phyloP scores from a whole-genome alignment of 768 basidiomycete genomes.

The Trametes maxima region DNA sequence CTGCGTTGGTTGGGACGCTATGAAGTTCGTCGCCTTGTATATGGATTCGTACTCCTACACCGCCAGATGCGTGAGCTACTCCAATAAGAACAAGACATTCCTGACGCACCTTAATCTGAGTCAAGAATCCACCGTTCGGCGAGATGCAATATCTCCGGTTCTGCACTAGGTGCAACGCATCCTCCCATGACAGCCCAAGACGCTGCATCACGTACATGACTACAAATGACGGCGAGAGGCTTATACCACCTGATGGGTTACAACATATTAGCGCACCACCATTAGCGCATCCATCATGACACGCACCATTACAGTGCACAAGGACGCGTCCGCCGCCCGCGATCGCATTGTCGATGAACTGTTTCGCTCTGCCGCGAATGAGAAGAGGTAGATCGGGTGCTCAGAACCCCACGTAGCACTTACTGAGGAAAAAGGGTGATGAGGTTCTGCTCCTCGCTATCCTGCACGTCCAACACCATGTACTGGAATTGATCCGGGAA shows the following conservation, averaged over 20 bases:
- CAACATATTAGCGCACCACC: background rate
- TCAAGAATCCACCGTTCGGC: constrained; percentile 88
- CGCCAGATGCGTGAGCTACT: background rate
- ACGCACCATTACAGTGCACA: constrained; percentile 86
- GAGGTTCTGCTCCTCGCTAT: constrained; percentile 93
- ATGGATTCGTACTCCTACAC: constrained; percentile 90
- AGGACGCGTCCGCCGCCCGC: constrained; percentile 71
- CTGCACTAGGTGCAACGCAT: constrained; percentile 85
- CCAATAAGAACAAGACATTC: background rate
- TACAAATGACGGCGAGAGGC: constrained; percentile 84
- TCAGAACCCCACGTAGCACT: constrained; percentile 27
- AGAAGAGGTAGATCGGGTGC: background rate
- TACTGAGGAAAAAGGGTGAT: constrained; percentile 89
- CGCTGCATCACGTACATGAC: constrained; percentile 94
- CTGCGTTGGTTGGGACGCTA: constrained; percentile 54
- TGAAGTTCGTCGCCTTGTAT: constrained; percentile 75
- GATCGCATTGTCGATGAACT: constrained; percentile 74
- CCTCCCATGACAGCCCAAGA: constrained; percentile 81
- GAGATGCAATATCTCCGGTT: constrained; percentile 93
- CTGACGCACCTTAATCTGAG: constrained; percentile 78
- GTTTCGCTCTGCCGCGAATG: constrained; percentile 60
- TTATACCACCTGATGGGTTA: constrained; percentile 69
- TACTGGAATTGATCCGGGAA: constrained; percentile 82
- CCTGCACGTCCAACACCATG: constrained; percentile 82
- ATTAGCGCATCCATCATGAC: background rate